Conservation (phyloP, 495 filamentous ascomycete species). For the Penicillium herquei region DNA sequence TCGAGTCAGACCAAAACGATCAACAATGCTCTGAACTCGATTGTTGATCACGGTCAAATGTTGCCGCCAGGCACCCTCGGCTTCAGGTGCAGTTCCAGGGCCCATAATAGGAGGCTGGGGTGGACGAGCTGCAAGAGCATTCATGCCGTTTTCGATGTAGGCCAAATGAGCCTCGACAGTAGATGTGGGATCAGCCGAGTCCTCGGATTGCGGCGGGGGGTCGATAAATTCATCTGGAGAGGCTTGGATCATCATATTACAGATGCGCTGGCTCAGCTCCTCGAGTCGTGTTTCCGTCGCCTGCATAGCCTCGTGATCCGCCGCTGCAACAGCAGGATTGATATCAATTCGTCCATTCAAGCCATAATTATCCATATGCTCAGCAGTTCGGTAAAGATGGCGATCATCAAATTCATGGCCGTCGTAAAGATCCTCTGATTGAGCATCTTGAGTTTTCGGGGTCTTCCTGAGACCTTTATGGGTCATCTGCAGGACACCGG, state of each 20-base stretch:
- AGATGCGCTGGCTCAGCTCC: slow-evolving; percentile 66
- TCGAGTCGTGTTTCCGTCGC: slow-evolving; percentile 69
- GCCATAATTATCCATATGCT: slow-evolving; percentile 59
- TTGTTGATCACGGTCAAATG: slow-evolving; percentile 50
- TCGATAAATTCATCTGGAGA: slow-evolving; percentile 46
- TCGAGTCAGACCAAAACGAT: slow-evolving; percentile 44
- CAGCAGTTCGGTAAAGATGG: slow-evolving; percentile 71
- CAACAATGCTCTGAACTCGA: slow-evolving; percentile 51
- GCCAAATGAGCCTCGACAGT: slow-evolving; percentile 47
- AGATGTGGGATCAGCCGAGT: slow-evolving; percentile 21
- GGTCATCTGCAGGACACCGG: slow-evolving; percentile 84
- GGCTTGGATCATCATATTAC: slow-evolving; percentile 62
- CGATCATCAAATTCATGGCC: slow-evolving; percentile 73
- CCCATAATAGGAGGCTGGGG: background rate
- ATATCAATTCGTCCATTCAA: slow-evolving; percentile 24
- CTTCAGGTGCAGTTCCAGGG: slow-evolving; percentile 12
- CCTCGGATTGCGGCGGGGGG: slow-evolving; percentile 32
- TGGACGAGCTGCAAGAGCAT: slow-evolving; percentile 25
- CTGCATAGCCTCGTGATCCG: slow-evolving; percentile 40
- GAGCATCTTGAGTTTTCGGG: slow-evolving; percentile 48
- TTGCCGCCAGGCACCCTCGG: slow-evolving; percentile 36
- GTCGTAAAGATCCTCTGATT: slow-evolving; percentile 65
- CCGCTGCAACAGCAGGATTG: slow-evolving; percentile 15
- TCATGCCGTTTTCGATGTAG: slow-evolving; percentile 50
- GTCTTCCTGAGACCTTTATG: slow-evolving; percentile 64